These are phyloP conservation scores for Ogataea polymorpha DNA, from an alignment of 805 yeast species.

Conservation along the genomic window DNA sequence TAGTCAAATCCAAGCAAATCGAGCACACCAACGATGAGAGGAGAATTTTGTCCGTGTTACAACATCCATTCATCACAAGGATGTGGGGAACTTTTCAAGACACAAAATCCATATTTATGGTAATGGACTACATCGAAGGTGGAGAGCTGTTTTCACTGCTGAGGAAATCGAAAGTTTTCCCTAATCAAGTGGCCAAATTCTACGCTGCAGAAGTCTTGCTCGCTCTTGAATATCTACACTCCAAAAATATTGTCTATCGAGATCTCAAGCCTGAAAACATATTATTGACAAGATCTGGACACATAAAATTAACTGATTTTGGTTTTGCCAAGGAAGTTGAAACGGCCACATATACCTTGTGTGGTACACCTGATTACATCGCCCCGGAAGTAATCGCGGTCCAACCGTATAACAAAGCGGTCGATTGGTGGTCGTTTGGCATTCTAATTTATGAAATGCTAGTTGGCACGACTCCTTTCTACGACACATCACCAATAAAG, in stretches of 20 bases:
- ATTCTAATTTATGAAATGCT: constrained; percentile 60
- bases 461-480: constrained; percentile 61
- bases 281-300: constrained; percentile 55
- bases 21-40: constrained; percentile 65
- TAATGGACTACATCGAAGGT: constrained; percentile 65
- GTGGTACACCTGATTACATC: constrained; percentile 64
- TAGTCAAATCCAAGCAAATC: constrained; percentile 59
- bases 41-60: constrained; percentile 53
- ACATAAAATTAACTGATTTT: constrained; percentile 58
- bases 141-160: constrained; percentile 57
- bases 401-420: constrained; percentile 59
- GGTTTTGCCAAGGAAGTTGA: constrained; percentile 62
- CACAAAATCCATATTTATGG: constrained; percentile 53
- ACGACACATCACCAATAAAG: constrained; percentile 61
- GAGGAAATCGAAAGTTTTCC: constrained; percentile 56
- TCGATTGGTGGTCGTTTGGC: constrained; percentile 67
- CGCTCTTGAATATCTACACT: constrained; percentile 57
- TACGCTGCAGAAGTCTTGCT: constrained; percentile 61
- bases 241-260: constrained; percentile 57
- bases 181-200: constrained; percentile 61
- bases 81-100: constrained; percentile 72
- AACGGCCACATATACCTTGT: constrained; percentile 58
- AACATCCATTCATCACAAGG: constrained; percentile 57
- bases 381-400: constrained; percentile 67
- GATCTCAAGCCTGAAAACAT: constrained; percentile 63